These are phyloP conservation scores for Zhuliangozyma blackwelliae DNA, from an alignment of 1,139 yeast genomes.

Conservation along the genomic window DNA sequence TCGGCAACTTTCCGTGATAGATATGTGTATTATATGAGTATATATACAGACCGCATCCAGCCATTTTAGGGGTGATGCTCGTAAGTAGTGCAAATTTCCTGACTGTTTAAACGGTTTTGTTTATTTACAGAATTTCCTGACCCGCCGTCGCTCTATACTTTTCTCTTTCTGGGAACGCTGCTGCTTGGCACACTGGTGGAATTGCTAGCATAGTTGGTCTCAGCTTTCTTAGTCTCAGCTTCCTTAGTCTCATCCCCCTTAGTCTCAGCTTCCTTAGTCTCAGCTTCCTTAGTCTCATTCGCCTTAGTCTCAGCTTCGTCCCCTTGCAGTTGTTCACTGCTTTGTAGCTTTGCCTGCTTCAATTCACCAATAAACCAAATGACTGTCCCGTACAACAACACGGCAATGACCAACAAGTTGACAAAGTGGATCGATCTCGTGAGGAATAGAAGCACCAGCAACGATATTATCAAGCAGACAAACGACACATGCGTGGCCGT, in stretches of 20 bases:
- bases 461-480: constrained; percentile 35
- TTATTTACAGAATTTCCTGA: too few species aligned
- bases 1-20: constrained; percentile 33
- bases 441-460: constrained; percentile 54
- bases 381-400: constrained; percentile 70
- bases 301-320: constrained; percentile 2
- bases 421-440: constrained; percentile 75
- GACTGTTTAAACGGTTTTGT: too few species aligned
- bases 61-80: too few species aligned
- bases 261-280: constrained; percentile 2
- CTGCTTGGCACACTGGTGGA: constrained; percentile 1
- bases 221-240: background rate
- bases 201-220: background rate
- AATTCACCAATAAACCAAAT: constrained; percentile 86
- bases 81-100: too few species aligned
- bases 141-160: constrained; percentile 1
- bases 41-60: too few species aligned
- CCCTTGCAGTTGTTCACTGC: constrained; percentile 15
- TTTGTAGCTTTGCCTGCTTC: constrained; percentile 41
- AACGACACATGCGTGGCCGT: constrained; percentile 51
- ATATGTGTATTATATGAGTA: too few species aligned
- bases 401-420: constrained; percentile 65
- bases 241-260: constrained; percentile 8
- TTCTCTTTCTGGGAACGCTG: constrained; percentile 9
- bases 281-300: constrained; percentile 6